These are phyloP conservation scores for Stentor roeselii DNA, from an alignment of 73 alveolate species.

Conservation along the genomic window DNA sequence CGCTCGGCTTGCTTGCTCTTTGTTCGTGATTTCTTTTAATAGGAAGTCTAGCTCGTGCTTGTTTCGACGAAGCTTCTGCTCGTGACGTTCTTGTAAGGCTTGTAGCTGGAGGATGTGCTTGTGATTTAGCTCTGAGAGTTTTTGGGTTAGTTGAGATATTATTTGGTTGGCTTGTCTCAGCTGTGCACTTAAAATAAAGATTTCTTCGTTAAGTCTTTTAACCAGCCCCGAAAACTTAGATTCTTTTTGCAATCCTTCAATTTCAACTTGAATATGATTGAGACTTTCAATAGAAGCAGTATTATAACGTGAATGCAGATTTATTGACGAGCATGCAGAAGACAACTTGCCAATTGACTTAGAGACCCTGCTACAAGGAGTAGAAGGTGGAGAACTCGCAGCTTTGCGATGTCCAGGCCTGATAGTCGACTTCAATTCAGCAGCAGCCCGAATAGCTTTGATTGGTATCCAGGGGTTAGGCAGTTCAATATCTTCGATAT, in stretches of 20 bases:
- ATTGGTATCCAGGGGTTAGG: background rate
- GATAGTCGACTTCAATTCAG: background rate
- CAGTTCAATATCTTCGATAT: background rate
- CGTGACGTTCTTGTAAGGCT: constrained; percentile 3
- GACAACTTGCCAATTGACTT: background rate
- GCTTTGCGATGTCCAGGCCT: background rate
- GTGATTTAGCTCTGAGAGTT: background rate
- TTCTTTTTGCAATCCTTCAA: background rate
- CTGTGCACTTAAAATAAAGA: background rate
- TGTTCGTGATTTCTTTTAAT: background rate
- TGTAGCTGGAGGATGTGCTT: background rate
- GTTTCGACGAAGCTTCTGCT: background rate
- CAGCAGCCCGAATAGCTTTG: background rate
- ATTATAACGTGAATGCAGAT: background rate
- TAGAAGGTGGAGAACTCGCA: background rate
- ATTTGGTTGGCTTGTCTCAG: background rate
- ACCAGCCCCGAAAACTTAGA: background rate
- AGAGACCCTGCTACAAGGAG: background rate
- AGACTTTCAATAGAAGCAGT: background rate
- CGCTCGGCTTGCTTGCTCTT: background rate
- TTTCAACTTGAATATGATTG: background rate
- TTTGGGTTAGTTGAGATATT: background rate
- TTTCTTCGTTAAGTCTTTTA: background rate
- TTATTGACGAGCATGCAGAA: background rate
- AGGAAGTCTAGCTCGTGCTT: background rate